Evolutionary conservation across 2,329 filamentous ascomycete species (phyloP).

Genomic region (Curvularia verruculosa): DNA sequence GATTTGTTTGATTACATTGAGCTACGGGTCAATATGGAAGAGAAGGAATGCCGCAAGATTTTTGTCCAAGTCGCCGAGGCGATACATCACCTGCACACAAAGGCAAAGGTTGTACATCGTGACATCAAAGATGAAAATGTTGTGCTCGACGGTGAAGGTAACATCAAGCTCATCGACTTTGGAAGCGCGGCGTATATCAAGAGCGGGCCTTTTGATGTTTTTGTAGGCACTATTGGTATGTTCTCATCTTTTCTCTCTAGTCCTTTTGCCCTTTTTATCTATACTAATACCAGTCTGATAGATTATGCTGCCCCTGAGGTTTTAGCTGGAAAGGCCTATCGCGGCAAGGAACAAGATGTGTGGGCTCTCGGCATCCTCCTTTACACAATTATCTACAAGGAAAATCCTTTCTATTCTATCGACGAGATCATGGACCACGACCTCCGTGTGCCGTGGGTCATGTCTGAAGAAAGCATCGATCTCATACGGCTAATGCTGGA

Average conservation of each 20-base stretch:
- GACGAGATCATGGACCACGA: slow-evolving; percentile 99
- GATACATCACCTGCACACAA: slow-evolving; percentile 88
- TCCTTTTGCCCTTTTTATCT: not conserved
- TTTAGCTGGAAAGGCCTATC: slow-evolving; percentile 86
- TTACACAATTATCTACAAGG: slow-evolving; percentile 99
- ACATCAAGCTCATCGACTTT: slow-evolving; percentile 97
- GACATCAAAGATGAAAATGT: slow-evolving; percentile 99
- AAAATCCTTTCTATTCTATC: slow-evolving; percentile 98
- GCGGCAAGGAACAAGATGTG: slow-evolving; percentile 96
- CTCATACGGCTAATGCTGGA: slow-evolving; percentile 91
- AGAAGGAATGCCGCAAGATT: slow-evolving; percentile 90
- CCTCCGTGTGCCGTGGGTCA: slow-evolving; percentile 83
- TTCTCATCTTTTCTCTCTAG: slow-evolving; percentile 10
- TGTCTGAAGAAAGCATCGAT: slow-evolving; percentile 91
- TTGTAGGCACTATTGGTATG: slow-evolving; percentile 96
- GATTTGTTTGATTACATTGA: slow-evolving; percentile 99
- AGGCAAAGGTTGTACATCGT: slow-evolving; percentile 89
- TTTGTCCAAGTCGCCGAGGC: slow-evolving; percentile 92
- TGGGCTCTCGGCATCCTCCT: slow-evolving; percentile 97
- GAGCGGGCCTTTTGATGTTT: slow-evolving; percentile 97
- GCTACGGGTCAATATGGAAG: slow-evolving; percentile 93
- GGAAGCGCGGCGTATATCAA: slow-evolving; percentile 98
- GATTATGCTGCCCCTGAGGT: slow-evolving; percentile 99
- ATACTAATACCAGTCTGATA: slow-evolving; percentile 47
- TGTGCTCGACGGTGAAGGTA: slow-evolving; percentile 90